Percentiles rank a stretch among this genome's conserved stretches.
phyloP scores from a whole-genome alignment of 495 filamentous ascomycete genomes.

The Podospora appendiculata region DNA sequence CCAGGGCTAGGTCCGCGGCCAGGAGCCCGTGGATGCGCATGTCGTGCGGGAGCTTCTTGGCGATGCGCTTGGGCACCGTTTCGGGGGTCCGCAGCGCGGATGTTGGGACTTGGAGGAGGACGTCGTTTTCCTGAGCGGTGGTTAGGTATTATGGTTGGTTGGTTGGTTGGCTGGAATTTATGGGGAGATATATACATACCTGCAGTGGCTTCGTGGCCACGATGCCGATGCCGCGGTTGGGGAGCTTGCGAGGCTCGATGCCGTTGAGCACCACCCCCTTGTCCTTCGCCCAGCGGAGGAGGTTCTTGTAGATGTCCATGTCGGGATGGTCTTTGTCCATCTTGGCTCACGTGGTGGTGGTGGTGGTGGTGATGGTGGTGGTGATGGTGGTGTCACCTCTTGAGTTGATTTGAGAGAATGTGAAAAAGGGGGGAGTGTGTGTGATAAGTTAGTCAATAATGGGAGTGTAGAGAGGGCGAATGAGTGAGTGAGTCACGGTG shows the following conservation, averaged over 20 bases:
- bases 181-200: conserved; percentile 30
- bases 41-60: conserved; percentile 36
- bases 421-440: neutral
- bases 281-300: conserved; percentile 54
- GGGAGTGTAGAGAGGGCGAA: neutral
- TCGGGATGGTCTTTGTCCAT: neutral
- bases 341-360: neutral
- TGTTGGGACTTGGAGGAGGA: conserved; percentile 56
- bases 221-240: conserved; percentile 66
- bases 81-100: conserved; percentile 53
- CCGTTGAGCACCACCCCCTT: conserved; percentile 52
- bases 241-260: conserved; percentile 49
- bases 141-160: neutral
- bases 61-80: conserved; percentile 45
- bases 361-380: no score
- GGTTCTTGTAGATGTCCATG: conserved; percentile 37
- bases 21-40: conserved; percentile 62
- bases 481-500: neutral
- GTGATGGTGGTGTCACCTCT: no score
- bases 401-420: neutral
- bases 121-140: conserved; percentile 37
- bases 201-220: conserved; percentile 56
- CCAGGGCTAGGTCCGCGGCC: conserved; percentile 59
- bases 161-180: no score
- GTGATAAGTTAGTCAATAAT: neutral